These are phyloP conservation scores for Domatiomyces globalis DNA, from an alignment of 2,329 filamentous ascomycete genomes.

Conservation along the genomic window DNA sequence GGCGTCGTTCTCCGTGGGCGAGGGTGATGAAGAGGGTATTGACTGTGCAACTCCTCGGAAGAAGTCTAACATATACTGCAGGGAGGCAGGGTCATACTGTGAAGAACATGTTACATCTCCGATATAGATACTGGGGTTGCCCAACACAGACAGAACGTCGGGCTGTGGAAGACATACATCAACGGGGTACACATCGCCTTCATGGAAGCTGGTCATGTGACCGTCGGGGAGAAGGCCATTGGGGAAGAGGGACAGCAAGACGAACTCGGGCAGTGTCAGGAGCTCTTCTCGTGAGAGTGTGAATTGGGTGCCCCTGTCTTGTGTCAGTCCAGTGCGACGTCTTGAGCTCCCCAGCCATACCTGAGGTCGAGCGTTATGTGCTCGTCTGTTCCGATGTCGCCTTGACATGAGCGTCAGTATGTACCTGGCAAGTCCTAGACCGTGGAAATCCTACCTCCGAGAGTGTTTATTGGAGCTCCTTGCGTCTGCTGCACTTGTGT, in stretches of 20 bases:
- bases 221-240: slow-evolving; percentile 97
- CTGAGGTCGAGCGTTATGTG: slow-evolving; percentile 20
- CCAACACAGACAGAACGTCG: slow-evolving; percentile 15
- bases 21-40: slow-evolving; percentile 62
- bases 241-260: slow-evolving; percentile 90
- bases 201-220: slow-evolving; percentile 83
- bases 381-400: slow-evolving; percentile 18
- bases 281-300: slow-evolving; percentile 90
- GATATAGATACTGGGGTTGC: slow-evolving; percentile 18
- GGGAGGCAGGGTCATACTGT: slow-evolving; percentile 88
- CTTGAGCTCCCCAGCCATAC: slow-evolving; percentile 5
- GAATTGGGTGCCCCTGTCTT: slow-evolving; percentile 70
- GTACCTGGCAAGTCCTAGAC: not conserved
- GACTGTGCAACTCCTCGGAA: slow-evolving; percentile 92
- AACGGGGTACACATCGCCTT: slow-evolving; percentile 89
- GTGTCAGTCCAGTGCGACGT: slow-evolving; percentile 17
- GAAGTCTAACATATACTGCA: slow-evolving; percentile 99
- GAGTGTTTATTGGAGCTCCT: slow-evolving; percentile 67
- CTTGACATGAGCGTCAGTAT: slow-evolving; percentile 1
- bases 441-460: slow-evolving; percentile 52
- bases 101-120: slow-evolving; percentile 41
- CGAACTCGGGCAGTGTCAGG: slow-evolving; percentile 89
- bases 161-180: slow-evolving; percentile 55
- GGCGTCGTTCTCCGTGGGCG: slow-evolving; percentile 47
- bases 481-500: slow-evolving; percentile 95